Evolutionary conservation across 441 rosid genomes (phyloP).

Genomic region (Eutrema salsugineum): DNA sequence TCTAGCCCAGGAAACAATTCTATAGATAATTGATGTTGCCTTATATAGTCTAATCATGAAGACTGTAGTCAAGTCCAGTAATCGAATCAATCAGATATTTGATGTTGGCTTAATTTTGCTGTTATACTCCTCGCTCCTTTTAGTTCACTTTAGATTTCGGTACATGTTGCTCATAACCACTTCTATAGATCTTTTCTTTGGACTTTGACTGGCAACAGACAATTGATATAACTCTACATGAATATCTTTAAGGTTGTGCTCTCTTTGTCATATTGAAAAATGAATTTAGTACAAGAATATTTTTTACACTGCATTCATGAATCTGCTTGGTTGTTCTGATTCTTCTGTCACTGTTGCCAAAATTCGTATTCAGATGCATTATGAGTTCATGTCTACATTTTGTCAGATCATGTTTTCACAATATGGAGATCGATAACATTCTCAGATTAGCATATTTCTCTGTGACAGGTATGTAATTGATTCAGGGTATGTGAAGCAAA

Average conservation of each 20-base stretch:
- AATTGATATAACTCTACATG: not conserved
- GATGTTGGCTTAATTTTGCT: not conserved
- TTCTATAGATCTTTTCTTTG: not conserved
- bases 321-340: constrained; percentile 1
- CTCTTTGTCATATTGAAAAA: not conserved
- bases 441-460: constrained; percentile 26
- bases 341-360: not conserved
- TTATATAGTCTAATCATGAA: not conserved
- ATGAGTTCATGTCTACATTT: not conserved
- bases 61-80: not conserved
- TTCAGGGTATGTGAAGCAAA: constrained; percentile 95
- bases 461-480: constrained; percentile 87
- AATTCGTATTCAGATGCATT: not conserved
- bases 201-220: not conserved
- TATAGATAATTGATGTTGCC: not conserved
- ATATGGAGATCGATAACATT: not conserved
- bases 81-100: not conserved
- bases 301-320: not conserved
- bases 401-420: not conserved
- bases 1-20: not conserved
- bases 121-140: not conserved
- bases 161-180: not conserved
- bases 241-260: not conserved
- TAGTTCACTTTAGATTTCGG: not conserved
- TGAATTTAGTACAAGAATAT: not conserved